phyloP scores from a whole-genome alignment of 2,329 filamentous ascomycete species.

The Fusarium praegraminearum region DNA sequence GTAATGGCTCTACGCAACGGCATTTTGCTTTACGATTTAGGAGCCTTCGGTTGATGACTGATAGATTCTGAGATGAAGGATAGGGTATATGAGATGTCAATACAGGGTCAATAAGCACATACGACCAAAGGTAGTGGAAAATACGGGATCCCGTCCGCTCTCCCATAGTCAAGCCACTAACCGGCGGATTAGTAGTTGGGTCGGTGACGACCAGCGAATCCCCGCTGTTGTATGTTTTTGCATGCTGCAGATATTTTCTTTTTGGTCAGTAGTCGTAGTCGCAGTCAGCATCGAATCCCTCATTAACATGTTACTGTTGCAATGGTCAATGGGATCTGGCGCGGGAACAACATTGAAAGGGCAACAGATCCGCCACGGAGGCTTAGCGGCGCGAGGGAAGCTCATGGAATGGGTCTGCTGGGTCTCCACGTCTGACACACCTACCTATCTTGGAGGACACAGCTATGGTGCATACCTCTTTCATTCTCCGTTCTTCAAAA shows the following conservation, averaged over 20 bases:
- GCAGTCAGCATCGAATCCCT: too few species aligned
- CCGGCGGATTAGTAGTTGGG: slow-evolving; percentile 12
- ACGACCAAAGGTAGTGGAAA: slow-evolving; percentile 10
- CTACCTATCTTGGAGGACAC: background rate
- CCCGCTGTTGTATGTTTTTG: slow-evolving; percentile 7
- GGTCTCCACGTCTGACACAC: background rate
- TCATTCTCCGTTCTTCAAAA: background rate
- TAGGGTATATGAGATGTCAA: too few species aligned
- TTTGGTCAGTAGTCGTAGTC: too few species aligned
- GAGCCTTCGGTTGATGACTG: too few species aligned
- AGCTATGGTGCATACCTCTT: background rate
- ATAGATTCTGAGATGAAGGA: too few species aligned
- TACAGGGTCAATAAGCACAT: background rate
- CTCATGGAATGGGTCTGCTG: background rate
- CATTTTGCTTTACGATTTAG: too few species aligned
- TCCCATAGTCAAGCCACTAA: slow-evolving; percentile 6
- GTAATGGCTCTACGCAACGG: too few species aligned
- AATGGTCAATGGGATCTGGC: too few species aligned
- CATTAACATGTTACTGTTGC: too few species aligned
- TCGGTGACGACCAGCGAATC: slow-evolving; percentile 14
- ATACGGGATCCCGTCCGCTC: slow-evolving; percentile 16
- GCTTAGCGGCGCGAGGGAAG: background rate
- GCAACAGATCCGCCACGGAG: background rate
- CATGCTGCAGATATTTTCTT: too few species aligned
- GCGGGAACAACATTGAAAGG: too few species aligned